These are phyloP conservation scores for Chlorella sp. DNA, from an alignment of 139 green algal species.

Conservation along the genomic window DNA sequence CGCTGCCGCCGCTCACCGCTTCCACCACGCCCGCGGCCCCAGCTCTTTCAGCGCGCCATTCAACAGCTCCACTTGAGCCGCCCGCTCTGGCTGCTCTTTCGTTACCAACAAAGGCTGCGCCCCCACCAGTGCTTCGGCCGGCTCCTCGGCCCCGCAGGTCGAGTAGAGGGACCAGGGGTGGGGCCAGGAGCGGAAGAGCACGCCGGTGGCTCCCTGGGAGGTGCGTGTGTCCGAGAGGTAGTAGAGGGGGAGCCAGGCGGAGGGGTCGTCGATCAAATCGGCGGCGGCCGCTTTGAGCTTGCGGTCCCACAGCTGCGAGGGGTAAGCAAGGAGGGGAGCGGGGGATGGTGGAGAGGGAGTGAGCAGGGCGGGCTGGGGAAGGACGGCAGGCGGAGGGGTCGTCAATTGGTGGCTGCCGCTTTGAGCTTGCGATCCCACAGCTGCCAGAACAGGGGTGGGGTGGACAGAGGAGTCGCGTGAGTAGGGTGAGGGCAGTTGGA, in stretches of 20 bases:
- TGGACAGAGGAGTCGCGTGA: too few species aligned
- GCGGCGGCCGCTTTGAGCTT: slow-evolving; percentile 23
- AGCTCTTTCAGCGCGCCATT: neutral
- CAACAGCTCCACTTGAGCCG: slow-evolving; percentile 2
- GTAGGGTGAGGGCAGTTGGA: neutral
- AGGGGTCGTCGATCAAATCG: slow-evolving; percentile 19
- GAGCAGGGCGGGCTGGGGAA: too few species aligned
- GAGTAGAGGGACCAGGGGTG: slow-evolving; percentile 26
- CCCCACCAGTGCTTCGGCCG: neutral
- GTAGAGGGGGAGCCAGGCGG: slow-evolving; percentile 31
- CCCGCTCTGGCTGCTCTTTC: neutral
- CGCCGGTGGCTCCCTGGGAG: slow-evolving; percentile 17
- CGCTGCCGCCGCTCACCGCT: neutral
- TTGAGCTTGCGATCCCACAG: slow-evolving; percentile 30
- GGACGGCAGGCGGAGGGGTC: neutral
- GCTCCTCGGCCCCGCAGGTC: neutral
- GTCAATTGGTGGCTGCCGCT: slow-evolving; percentile 25
- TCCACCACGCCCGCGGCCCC: neutral
- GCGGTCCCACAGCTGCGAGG: slow-evolving; percentile 28
- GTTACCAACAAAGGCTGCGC: neutral
- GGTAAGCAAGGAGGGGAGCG: too few species aligned
- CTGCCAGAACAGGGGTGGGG: too few species aligned
- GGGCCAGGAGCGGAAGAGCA: slow-evolving; percentile 29
- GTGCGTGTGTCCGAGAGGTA: slow-evolving; percentile 26
- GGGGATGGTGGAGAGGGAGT: slow-evolving; percentile 13